phyloP scores from a whole-genome alignment of 75 land plant species.

The Pinus taeda region DNA sequence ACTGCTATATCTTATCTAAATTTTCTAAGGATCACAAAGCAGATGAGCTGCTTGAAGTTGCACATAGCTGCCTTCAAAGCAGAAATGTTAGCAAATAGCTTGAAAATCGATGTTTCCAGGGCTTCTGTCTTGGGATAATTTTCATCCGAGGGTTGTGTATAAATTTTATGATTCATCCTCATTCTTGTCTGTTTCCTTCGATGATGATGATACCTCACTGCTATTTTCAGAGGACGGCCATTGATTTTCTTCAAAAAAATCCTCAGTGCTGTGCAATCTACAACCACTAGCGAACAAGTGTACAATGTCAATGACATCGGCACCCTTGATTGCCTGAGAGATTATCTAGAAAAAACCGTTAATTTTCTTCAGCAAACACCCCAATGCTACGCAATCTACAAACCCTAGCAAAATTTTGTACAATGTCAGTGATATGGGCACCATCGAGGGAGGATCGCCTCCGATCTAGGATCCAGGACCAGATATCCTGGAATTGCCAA shows the following conservation, averaged over 20 bases:
- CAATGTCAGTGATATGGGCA: slow-evolving; percentile 8
- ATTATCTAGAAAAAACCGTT: no score
- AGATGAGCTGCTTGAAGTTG: slow-evolving; percentile 79
- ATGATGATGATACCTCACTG: slow-evolving; percentile 13
- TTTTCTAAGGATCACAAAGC: slow-evolving; percentile 75
- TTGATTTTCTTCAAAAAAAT: slow-evolving; percentile 6
- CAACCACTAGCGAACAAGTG: slow-evolving; percentile 7
- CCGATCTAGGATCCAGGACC: slow-evolving; percentile 41
- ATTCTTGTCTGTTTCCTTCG: slow-evolving; percentile 8
- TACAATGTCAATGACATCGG: slow-evolving; percentile 7
- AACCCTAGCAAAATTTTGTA: slow-evolving; percentile 4
- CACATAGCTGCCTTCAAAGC: slow-evolving; percentile 63
- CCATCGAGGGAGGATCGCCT: no score
- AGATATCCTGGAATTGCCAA: slow-evolving; percentile 67
- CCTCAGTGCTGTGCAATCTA: slow-evolving; percentile 4
- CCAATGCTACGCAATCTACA: slow-evolving; percentile 9
- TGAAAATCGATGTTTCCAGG: slow-evolving; percentile 54
- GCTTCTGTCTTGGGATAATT: slow-evolving; percentile 26
- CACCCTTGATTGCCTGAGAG: no score
- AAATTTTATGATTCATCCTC: slow-evolving; percentile 61
- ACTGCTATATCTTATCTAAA: slow-evolving; percentile 66
- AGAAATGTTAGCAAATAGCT: slow-evolving; percentile 53
- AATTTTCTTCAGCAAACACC: slow-evolving; percentile 10
- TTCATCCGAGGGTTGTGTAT: slow-evolving; percentile 60
- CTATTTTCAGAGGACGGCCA: background rate